A percentile compares a stretch with the other conserved stretches of the same genome.
Conservation (phyloP, 768 basidiomycete genomes). For the Kwoniella heveanensis region DNA sequence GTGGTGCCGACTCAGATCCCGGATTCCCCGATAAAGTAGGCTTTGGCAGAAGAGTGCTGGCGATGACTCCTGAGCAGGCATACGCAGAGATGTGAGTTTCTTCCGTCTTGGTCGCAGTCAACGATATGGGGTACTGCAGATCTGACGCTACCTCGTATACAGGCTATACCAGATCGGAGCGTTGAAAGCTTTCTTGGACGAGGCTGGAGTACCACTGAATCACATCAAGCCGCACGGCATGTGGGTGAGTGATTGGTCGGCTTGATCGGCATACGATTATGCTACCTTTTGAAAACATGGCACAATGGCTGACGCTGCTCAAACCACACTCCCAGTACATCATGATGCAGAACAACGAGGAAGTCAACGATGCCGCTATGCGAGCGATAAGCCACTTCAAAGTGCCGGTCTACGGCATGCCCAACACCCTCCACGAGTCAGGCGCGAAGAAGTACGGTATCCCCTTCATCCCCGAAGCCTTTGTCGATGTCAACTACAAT, state of each 20-base stretch:
- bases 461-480: constrained; percentile 65
- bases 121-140: too few species aligned
- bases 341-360: constrained; percentile 63
- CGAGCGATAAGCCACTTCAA: constrained; percentile 63
- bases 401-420: constrained; percentile 65
- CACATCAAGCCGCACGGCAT: constrained; percentile 60
- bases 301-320: constrained; percentile 58
- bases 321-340: constrained; percentile 68
- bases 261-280: too few species aligned
- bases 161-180: constrained; percentile 73
- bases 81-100: constrained; percentile 56
- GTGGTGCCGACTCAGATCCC: constrained; percentile 57
- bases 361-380: constrained; percentile 64
- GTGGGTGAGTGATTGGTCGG: constrained; percentile 38
- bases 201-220: constrained; percentile 62
- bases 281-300: background rate
- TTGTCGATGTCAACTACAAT: constrained; percentile 64
- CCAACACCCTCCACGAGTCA: constrained; percentile 66
- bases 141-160: constrained; percentile 44
- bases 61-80: constrained; percentile 59
- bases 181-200: constrained; percentile 64
- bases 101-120: too few species aligned
- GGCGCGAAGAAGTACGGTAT: constrained; percentile 64
- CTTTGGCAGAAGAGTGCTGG: constrained; percentile 69
- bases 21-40: constrained; percentile 68